Conservation (phyloP, 768 basidiomycete species). For the Pleurotus sapidus region DNA sequence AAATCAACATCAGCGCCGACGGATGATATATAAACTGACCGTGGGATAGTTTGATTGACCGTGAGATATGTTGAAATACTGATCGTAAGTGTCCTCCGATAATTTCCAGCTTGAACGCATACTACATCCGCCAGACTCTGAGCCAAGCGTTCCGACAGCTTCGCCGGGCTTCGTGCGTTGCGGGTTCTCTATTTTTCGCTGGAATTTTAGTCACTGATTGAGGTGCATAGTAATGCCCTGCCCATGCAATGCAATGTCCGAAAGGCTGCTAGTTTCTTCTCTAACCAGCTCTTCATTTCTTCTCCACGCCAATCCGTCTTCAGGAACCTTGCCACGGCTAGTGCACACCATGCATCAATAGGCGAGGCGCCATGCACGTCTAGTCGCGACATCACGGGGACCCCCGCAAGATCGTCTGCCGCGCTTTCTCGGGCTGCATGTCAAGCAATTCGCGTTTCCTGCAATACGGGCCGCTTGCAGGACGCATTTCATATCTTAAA, state of each 20-base stretch:
- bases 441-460: conserved; percentile 46
- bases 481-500: conserved; percentile 60
- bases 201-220: conserved; percentile 4
- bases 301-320: conserved; percentile 6
- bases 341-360: conserved; percentile 6
- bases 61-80: neutral
- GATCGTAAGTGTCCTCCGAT: neutral
- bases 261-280: conserved; percentile 43
- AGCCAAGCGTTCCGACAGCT: conserved; percentile 6
- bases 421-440: conserved; percentile 28
- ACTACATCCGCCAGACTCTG: neutral
- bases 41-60: neutral
- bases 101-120: neutral
- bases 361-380: neutral
- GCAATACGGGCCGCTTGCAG: conserved; percentile 36
- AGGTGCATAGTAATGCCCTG: conserved; percentile 48
- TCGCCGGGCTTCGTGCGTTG: conserved; percentile 6
- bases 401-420: conserved; percentile 10
- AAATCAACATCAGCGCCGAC: neutral
- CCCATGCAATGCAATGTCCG: conserved; percentile 71
- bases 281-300: conserved; percentile 9
- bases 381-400: neutral
- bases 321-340: conserved; percentile 2
- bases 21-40: neutral
- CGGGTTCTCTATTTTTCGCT: neutral